Percentiles rank a stretch among this genome's conserved stretches.
Evolutionary conservation across 1,284 basidiomycete genomes (phyloP).

Genomic region (Moesziomyces parantarcticus): DNA sequence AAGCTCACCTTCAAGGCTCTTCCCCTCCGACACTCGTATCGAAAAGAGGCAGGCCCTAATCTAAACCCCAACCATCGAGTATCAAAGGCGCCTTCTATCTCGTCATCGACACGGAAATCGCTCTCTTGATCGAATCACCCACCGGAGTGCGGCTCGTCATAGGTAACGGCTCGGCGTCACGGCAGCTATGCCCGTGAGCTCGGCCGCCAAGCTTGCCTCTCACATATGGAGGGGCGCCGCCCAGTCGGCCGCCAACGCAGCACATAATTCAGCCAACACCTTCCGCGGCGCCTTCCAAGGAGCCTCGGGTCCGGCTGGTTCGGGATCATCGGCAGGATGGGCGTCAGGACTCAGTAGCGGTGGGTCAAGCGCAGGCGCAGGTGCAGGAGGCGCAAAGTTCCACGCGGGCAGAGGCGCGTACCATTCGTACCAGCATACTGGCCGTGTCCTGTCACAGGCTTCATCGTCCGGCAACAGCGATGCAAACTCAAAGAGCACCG

Average conservation of each 20-base stretch:
- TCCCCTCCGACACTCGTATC: too few relatives aligned
- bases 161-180: slow-evolving; percentile 21
- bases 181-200: slow-evolving; percentile 50
- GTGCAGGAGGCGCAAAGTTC: slow-evolving; percentile 59
- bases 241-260: slow-evolving; percentile 53
- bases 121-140: too few relatives aligned
- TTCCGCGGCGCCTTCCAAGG: slow-evolving; percentile 52
- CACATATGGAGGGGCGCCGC: slow-evolving; percentile 57
- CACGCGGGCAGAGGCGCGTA: slow-evolving; percentile 60
- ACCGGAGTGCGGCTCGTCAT: too few relatives aligned
- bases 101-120: too few relatives aligned
- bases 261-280: slow-evolving; percentile 54
- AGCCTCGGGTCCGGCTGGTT: slow-evolving; percentile 30
- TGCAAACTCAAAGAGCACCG: slow-evolving; percentile 41
- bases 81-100: too few relatives aligned
- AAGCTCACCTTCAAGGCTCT: too few relatives aligned
- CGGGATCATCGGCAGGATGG: slow-evolving; percentile 44
- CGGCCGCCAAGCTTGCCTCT: slow-evolving; percentile 57
- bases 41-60: too few relatives aligned
- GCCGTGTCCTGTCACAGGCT: slow-evolving; percentile 54
- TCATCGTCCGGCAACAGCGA: slow-evolving; percentile 36
- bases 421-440: slow-evolving; percentile 55
- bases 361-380: slow-evolving; percentile 49
- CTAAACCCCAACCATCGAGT: too few relatives aligned
- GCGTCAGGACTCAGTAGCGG: slow-evolving; percentile 52